Evolutionary conservation across 2,329 filamentous ascomycete species (phyloP).

Genomic region (Trichoderma lentiforme): DNA sequence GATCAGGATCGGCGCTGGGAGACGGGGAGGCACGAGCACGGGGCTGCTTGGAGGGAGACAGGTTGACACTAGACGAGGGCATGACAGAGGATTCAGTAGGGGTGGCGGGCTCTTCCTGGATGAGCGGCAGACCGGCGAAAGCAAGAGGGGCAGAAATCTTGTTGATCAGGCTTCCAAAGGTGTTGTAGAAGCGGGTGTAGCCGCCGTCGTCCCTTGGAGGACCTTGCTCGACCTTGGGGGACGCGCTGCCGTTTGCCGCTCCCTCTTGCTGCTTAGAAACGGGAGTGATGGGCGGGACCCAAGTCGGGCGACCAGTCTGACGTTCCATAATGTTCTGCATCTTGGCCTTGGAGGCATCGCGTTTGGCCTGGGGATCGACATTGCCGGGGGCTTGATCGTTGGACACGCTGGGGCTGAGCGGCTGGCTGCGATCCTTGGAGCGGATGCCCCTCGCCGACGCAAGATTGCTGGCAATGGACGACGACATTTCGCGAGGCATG

Average conservation of each 20-base stretch:
- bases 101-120: slow-evolving; percentile 45
- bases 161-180: slow-evolving; percentile 84
- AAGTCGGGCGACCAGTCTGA: slow-evolving; percentile 50
- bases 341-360: slow-evolving; percentile 48
- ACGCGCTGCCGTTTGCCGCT: slow-evolving; percentile 23
- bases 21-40: slow-evolving; percentile 23
- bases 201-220: slow-evolving; percentile 60
- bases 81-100: slow-evolving; percentile 30
- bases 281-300: slow-evolving; percentile 44
- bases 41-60: slow-evolving; percentile 37
- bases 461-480: slow-evolving; percentile 84
- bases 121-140: slow-evolving; percentile 85
- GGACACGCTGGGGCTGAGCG: slow-evolving; percentile 68
- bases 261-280: slow-evolving; percentile 25
- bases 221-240: slow-evolving; percentile 27
- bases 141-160: slow-evolving; percentile 85
- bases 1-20: slow-evolving; percentile 60
- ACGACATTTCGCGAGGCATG: slow-evolving; percentile 66
- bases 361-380: slow-evolving; percentile 55
- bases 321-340: slow-evolving; percentile 57
- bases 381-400: slow-evolving; percentile 71
- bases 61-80: slow-evolving; percentile 31
- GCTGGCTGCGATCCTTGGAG: slow-evolving; percentile 61
- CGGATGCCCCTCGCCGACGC: slow-evolving; percentile 81
- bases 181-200: slow-evolving; percentile 87